phyloP scores from a whole-genome alignment of 768 basidiomycete species.

The Rickenella mellea region DNA sequence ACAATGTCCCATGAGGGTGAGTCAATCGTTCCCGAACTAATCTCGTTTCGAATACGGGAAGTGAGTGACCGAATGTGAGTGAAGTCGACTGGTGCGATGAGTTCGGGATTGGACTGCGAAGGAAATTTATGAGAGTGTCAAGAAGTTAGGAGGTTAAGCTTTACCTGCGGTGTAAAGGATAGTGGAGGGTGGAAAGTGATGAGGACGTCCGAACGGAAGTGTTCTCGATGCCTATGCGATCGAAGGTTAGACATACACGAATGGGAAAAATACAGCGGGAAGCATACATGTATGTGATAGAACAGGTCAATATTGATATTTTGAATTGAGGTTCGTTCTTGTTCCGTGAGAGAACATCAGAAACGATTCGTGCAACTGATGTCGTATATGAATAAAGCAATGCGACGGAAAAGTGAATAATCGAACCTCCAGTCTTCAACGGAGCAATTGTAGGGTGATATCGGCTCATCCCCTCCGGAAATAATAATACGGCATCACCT shows the following conservation, averaged over 20 bases:
- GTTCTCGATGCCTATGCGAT: slow-evolving; percentile 60
- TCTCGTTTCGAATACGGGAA: slow-evolving; percentile 51
- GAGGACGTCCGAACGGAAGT: slow-evolving; percentile 82
- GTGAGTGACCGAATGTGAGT: slow-evolving; percentile 52
- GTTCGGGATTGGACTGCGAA: slow-evolving; percentile 56
- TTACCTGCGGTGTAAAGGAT: slow-evolving; percentile 53
- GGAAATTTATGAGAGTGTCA: slow-evolving; percentile 4
- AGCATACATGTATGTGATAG: slow-evolving; percentile 70
- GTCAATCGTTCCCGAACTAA: slow-evolving; percentile 71
- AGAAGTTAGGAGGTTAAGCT: not conserved
- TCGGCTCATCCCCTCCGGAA: slow-evolving; percentile 81
- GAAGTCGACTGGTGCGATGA: slow-evolving; percentile 59
- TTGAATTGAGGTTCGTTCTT: slow-evolving; percentile 60
- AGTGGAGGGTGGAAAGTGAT: slow-evolving; percentile 73
- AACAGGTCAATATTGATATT: slow-evolving; percentile 65
- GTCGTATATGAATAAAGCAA: not conserved
- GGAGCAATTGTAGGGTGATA: slow-evolving; percentile 85
- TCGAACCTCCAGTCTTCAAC: slow-evolving; percentile 73
- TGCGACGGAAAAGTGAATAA: not conserved
- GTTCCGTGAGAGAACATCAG: slow-evolving; percentile 66
- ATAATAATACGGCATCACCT: slow-evolving; percentile 75
- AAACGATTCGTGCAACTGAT: slow-evolving; percentile 70
- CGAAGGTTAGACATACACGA: slow-evolving; percentile 5
- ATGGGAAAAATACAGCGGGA: not conserved
- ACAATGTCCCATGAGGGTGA: slow-evolving; percentile 80